Base-by-base conservation (phyloP, 1,284 basidiomycete species). In the Amylostereum areolatum region DNA sequence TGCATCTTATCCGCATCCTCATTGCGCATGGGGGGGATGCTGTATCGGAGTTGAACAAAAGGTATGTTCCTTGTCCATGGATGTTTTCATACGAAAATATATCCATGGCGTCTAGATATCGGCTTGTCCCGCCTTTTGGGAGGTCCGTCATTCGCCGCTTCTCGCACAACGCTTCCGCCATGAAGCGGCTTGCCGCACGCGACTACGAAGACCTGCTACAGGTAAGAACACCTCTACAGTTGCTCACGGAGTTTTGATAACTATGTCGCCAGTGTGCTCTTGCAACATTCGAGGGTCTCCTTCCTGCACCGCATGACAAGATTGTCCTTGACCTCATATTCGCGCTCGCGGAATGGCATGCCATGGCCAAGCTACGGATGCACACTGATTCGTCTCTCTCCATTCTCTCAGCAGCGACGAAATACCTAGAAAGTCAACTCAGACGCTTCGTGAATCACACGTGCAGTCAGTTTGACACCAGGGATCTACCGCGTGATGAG, bases 221-320 rank as follows among this genome's bases (percentile, higher is more conserved):
- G 34, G 45, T 46, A 28, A 27, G 41, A 28, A n/a, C n/a, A n/a
- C n/a, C n/a, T n/a, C n/a, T n/a, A n/a, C n/a, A n/a, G n/a, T n/a
- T n/a, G n/a, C n/a, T n/a, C n/a, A n/a, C n/a, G n/a, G n/a, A n/a
- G n/a, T n/a, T n/a, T n/a, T n/a, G n/a, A n/a, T n/a, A n/a, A n/a
- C n/a, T 43, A 35, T 27, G 8, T 24, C 45, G 30, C 9, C 45
- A 65, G 61, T 64, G 62, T 40, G 45, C 49, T 11, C 57, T 65
- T 2, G 62, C 63, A 3, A 51, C 50, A 3, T 56, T 67, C 45
- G 61, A 66, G 43, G 65, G 63, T 0, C 55, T 67, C 2, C 44
- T 66, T 11, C 54, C 52, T 2, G 44, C 48, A 4, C 49, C 47
- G 6, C 55, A 61, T 41, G 52, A 65, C 41, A 41, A 45, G 1